phyloP scores from a whole-genome alignment of 805 yeast genomes.

The Metschnikowia bowlesiae region DNA sequence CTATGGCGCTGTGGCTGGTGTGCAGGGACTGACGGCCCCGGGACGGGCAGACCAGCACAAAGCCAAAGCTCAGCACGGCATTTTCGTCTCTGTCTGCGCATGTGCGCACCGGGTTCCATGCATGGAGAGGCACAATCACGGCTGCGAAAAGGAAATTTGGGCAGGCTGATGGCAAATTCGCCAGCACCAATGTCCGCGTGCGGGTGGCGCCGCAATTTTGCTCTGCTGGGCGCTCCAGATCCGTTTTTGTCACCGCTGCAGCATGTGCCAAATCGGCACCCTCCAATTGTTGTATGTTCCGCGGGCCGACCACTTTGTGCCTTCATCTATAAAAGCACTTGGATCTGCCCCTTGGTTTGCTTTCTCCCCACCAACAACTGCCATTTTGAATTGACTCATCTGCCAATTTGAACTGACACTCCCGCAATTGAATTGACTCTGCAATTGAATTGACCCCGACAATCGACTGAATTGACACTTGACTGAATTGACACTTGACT shows the following conservation, averaged over 20 bases:
- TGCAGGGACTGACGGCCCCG: too few species aligned
- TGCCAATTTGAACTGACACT: neutral
- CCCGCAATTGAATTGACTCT: too few species aligned
- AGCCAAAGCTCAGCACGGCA: too few species aligned
- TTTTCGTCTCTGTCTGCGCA: neutral
- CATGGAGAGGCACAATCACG: neutral
- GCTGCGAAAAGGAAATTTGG: neutral
- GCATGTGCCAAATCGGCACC: neutral
- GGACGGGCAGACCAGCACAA: too few species aligned
- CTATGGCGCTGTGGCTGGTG: too few species aligned
- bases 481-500: too few species aligned
- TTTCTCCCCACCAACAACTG: neutral
- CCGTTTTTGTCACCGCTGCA: neutral
- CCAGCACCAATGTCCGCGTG: too few species aligned
- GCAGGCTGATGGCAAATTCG: too few species aligned
- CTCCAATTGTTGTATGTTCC: neutral
- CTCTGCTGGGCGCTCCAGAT: neutral
- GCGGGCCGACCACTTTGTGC: slow-evolving; percentile 2
- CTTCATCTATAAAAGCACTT: neutral
- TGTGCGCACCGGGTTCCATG: neutral
- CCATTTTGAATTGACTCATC: neutral
- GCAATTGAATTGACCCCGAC: too few species aligned
- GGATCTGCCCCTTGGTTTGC: neutral
- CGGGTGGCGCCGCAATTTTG: neutral
- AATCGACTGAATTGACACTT: too few species aligned